These are phyloP conservation scores for Globisporangium recalcitrans DNA, from an alignment of 352 stramenopile genomes.

Conservation along the genomic window DNA sequence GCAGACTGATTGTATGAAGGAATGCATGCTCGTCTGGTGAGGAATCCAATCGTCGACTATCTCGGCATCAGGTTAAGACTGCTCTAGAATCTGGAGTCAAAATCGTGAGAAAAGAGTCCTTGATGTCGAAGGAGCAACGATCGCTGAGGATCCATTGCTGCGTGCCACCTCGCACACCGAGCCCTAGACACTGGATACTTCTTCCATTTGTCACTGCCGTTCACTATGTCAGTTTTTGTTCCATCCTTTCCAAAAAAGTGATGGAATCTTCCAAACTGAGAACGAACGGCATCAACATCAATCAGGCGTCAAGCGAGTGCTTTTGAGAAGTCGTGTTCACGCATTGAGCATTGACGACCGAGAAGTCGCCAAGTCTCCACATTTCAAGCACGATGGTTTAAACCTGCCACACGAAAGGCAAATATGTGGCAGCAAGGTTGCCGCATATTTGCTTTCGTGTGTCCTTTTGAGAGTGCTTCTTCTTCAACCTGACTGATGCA, in stretches of 20 bases:
- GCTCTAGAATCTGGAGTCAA: rapidly evolving
- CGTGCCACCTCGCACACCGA: not conserved
- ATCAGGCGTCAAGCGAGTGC: too few species aligned
- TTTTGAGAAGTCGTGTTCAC: too few species aligned
- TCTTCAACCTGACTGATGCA: too few species aligned
- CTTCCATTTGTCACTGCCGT: not conserved
- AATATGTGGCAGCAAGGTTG: too few species aligned
- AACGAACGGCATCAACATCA: not conserved
- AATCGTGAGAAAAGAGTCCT: not conserved
- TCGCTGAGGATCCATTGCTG: not conserved
- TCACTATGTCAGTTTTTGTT: not conserved
- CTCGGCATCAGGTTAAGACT: not conserved
- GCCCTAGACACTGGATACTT: not conserved
- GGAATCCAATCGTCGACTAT: not conserved
- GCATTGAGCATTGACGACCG: too few species aligned
- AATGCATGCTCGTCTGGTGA: not conserved
- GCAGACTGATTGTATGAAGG: not conserved
- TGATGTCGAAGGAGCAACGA: not conserved
- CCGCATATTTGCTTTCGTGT: too few species aligned
- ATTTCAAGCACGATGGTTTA: too few species aligned
- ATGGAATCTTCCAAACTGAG: slow-evolving; percentile 4
- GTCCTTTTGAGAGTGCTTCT: too few species aligned
- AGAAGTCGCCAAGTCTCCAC: too few species aligned
- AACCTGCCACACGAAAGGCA: too few species aligned
- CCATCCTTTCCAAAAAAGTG: slow-evolving; percentile 3